Percentiles rank a stretch among this genome's conserved stretches.
phyloP scores from a whole-genome alignment of 2,329 filamentous ascomycete species.

The Geosmithia putterillii region DNA sequence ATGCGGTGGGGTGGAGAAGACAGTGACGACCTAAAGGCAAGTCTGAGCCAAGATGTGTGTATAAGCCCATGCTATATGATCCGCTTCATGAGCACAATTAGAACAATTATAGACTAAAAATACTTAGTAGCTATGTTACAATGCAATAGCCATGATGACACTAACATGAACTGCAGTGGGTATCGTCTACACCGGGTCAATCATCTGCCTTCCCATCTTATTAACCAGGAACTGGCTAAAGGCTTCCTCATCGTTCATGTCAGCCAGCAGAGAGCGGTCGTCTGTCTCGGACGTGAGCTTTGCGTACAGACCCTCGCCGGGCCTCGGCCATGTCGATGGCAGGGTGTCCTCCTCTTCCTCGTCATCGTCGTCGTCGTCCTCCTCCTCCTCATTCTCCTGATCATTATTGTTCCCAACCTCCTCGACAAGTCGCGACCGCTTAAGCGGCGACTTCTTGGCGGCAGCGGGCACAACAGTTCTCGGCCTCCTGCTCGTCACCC shows the following conservation, averaged over 20 bases:
- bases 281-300: constrained; percentile 22
- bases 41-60: constrained; percentile 39
- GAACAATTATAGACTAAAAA: no score
- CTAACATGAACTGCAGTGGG: no score
- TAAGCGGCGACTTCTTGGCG: neutral
- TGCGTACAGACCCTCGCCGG: constrained; percentile 26
- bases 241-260: constrained; percentile 27
- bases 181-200: constrained; percentile 14
- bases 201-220: constrained; percentile 20
- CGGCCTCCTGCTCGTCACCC: neutral
- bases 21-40: constrained; percentile 51
- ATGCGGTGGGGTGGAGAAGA: constrained; percentile 8
- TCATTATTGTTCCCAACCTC: neutral
- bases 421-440: neutral
- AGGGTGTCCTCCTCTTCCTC: constrained; percentile 19
- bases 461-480: neutral
- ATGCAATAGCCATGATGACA: neutral
- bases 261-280: constrained; percentile 20
- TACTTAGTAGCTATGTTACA: no score
- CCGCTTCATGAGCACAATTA: no score
- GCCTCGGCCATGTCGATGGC: constrained; percentile 25
- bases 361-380: constrained; percentile 10
- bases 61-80: no score
- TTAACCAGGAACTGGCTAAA: constrained; percentile 32
- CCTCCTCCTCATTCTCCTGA: neutral